A percentile compares a stretch with the other conserved stretches of the same genome.
These are phyloP conservation scores for Zymoseptoria ardabiliae DNA, from an alignment of 2,329 filamentous ascomycete species.

Conservation along the genomic window DNA sequence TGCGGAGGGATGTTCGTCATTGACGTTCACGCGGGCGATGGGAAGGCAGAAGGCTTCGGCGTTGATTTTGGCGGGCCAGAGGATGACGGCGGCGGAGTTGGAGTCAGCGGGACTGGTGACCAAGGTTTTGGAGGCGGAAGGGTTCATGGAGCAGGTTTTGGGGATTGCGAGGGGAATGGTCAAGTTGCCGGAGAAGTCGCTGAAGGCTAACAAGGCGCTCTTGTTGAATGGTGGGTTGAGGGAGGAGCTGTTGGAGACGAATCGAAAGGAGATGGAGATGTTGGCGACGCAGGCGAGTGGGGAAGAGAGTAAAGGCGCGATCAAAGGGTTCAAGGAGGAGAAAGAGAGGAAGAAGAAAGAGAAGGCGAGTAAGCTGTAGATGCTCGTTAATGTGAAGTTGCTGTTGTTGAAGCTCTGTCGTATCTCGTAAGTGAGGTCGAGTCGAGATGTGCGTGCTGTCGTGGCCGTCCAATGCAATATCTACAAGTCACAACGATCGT, in stretches of 20 bases:
- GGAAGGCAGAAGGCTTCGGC: slow-evolving; percentile 18
- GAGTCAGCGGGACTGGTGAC: slow-evolving; percentile 16
- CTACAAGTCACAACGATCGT: background rate
- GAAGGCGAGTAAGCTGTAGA: slow-evolving; percentile 13
- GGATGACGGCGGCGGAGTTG: slow-evolving; percentile 13
- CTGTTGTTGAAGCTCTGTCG: background rate
- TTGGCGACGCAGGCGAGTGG: slow-evolving; percentile 13
- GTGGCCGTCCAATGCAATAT: background rate
- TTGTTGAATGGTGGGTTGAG: slow-evolving; percentile 13
- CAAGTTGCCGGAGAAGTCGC: slow-evolving; percentile 13
- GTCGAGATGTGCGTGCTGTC: background rate
- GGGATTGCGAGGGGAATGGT: slow-evolving; percentile 15
- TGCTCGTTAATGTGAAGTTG: background rate
- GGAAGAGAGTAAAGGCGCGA: slow-evolving; percentile 16
- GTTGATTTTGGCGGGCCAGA: slow-evolving; percentile 15
- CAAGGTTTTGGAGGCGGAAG: slow-evolving; percentile 12
- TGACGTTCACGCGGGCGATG: slow-evolving; percentile 15
- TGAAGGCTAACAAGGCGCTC: slow-evolving; percentile 16
- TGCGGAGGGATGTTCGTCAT: slow-evolving; percentile 17
- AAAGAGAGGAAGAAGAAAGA: slow-evolving; percentile 19
- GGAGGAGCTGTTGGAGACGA: slow-evolving; percentile 15
- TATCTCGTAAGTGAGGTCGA: background rate
- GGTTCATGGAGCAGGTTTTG: slow-evolving; percentile 15
- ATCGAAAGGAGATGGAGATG: slow-evolving; percentile 13
- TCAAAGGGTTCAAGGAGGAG: slow-evolving; percentile 15